These are phyloP conservation scores for Beauveria varroae DNA, from an alignment of 2,329 filamentous ascomycete genomes.

Conservation along the genomic window DNA sequence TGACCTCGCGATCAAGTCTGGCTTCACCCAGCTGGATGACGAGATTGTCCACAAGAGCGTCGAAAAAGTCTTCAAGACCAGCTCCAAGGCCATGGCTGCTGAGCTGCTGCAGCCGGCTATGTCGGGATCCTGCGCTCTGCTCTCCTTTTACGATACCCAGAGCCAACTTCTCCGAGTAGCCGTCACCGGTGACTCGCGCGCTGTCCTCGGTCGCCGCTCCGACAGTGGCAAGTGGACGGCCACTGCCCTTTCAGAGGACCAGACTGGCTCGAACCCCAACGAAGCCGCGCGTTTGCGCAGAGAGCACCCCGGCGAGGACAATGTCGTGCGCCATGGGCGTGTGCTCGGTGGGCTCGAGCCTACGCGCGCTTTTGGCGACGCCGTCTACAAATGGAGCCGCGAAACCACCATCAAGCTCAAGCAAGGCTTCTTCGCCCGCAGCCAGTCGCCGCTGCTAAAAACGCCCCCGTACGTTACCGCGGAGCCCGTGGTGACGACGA, in stretches of 20 bases:
- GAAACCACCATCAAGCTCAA: conserved; percentile 80
- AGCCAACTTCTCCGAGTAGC: conserved; percentile 87
- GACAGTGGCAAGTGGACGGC: conserved; percentile 85
- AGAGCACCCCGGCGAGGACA: conserved; percentile 81
- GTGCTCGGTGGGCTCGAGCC: conserved; percentile 90
- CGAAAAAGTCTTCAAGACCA: conserved; percentile 79
- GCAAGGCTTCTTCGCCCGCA: conserved; percentile 78
- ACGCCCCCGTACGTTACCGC: conserved; percentile 97
- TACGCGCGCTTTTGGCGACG: conserved; percentile 90
- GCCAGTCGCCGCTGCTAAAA: conserved; percentile 67
- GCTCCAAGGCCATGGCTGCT: conserved; percentile 83
- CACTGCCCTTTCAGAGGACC: conserved; percentile 81
- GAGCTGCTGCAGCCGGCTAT: conserved; percentile 87
- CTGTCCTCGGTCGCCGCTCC: conserved; percentile 76
- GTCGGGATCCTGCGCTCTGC: conserved; percentile 91
- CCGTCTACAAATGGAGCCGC: conserved; percentile 90
- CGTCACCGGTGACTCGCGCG: conserved; percentile 92
- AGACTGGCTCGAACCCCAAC: conserved; percentile 82
- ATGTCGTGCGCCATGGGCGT: conserved; percentile 81
- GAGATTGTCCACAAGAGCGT: conserved; percentile 94
- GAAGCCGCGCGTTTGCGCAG: conserved; percentile 76
- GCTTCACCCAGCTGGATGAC: conserved; percentile 80
- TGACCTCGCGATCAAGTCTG: conserved; percentile 85
- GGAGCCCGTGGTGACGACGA: conserved; percentile 89
- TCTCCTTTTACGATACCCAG: conserved; percentile 90